Evolutionary conservation across 306 rosid genomes (phyloP).

Genomic region (Pachyrhizus erosus): DNA sequence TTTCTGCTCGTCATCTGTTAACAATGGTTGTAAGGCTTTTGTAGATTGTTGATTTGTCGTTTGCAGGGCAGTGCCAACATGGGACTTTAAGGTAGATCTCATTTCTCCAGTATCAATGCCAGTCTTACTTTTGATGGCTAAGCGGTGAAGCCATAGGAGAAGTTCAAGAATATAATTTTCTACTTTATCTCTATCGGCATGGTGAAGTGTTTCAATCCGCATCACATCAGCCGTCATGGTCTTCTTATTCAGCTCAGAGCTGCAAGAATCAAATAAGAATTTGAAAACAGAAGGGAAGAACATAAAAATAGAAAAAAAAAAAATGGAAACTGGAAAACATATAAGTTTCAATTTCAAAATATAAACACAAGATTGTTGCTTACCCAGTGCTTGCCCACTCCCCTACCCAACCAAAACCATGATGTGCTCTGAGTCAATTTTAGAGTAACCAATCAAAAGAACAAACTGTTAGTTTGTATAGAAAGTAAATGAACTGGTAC

Average conservation of each 20-base stretch:
- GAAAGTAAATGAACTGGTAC: slow-evolving; percentile 18
- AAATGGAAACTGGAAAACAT: neutral
- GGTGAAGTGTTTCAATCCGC: slow-evolving; percentile 85
- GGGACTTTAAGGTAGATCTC: slow-evolving; percentile 46
- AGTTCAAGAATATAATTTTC: slow-evolving; percentile 70
- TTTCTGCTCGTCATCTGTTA: slow-evolving; percentile 63
- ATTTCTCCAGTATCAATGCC: slow-evolving; percentile 39
- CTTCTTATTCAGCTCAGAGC: slow-evolving; percentile 72
- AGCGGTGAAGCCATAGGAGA: slow-evolving; percentile 82
- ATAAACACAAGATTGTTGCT: slow-evolving; percentile 43
- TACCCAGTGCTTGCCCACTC: slow-evolving; percentile 93
- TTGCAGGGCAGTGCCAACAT: slow-evolving; percentile 31
- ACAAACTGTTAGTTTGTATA: slow-evolving; percentile 38
- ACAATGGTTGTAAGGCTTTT: slow-evolving; percentile 9
- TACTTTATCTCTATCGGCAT: slow-evolving; percentile 76
- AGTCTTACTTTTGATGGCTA: slow-evolving; percentile 58
- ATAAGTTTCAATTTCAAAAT: neutral
- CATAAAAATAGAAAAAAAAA: neutral
- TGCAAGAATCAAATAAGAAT: slow-evolving; percentile 44
- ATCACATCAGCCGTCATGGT: slow-evolving; percentile 55
- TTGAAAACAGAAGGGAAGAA: neutral
- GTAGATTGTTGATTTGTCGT: slow-evolving; percentile 43
- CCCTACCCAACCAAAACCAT: slow-evolving; percentile 96
- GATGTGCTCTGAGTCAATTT: slow-evolving; percentile 74
- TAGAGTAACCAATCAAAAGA: slow-evolving; percentile 49